A percentile compares a stretch with the other conserved stretches of the same genome.
phyloP scores from a whole-genome alignment of 306 rosid genomes.

The Cicer cuneatum region DNA sequence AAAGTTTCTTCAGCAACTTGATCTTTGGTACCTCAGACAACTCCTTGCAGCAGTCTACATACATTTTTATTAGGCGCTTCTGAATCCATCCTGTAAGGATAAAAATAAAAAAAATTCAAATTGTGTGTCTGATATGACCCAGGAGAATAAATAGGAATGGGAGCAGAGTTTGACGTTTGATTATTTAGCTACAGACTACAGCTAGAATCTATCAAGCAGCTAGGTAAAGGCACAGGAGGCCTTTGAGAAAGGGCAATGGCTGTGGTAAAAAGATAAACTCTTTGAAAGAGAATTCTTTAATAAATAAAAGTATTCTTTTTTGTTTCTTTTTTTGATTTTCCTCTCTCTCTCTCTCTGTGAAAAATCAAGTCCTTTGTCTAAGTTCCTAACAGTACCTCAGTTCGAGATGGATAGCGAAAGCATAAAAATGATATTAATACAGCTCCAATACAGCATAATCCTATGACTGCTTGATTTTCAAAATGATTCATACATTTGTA shows the following conservation, averaged over 20 bases:
- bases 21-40: constrained; percentile 71
- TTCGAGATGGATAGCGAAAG: constrained; percentile 28
- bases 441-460: constrained; percentile 37
- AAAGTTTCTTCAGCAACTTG: constrained; percentile 82
- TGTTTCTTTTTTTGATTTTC: neutral
- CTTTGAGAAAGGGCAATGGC: neutral
- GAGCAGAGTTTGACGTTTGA: neutral
- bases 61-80: constrained; percentile 80
- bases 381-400: constrained; percentile 8
- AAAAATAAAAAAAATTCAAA: constrained; percentile 28
- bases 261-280: constrained; percentile 15
- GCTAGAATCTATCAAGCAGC: constrained; percentile 5
- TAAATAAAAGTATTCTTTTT: neutral
- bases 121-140: constrained; percentile 3
- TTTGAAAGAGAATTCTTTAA: neutral
- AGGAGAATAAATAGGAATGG: constrained; percentile 10
- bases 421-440: constrained; percentile 18
- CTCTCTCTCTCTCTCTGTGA: neutral
- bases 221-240: neutral
- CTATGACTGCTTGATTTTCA: constrained; percentile 29
- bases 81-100: constrained; percentile 74
- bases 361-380: constrained; percentile 10
- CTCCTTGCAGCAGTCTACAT: constrained; percentile 75
- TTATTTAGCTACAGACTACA: constrained; percentile 7
- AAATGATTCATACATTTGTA: constrained; percentile 11